phyloP scores from a whole-genome alignment of 2,329 filamentous ascomycete species.

The Tympanopsis confertula region DNA sequence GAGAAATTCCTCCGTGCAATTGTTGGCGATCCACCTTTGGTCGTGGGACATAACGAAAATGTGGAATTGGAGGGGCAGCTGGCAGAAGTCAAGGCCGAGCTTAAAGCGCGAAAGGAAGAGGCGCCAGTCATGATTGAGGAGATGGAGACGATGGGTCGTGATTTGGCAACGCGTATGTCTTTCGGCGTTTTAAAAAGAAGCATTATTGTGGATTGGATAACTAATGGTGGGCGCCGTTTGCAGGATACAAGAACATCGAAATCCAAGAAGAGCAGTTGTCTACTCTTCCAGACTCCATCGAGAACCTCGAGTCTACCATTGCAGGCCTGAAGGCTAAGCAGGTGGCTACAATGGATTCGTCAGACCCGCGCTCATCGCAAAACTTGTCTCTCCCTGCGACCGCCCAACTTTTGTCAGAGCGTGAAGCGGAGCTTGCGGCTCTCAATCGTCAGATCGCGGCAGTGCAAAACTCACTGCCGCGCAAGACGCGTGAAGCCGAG shows the following conservation, averaged over 20 bases:
- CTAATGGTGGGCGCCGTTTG: too few relatives aligned
- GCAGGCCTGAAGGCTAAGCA: background rate
- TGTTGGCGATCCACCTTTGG: background rate
- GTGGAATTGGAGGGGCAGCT: background rate
- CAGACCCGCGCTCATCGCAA: background rate
- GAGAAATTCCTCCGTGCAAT: conserved; percentile 1
- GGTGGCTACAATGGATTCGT: background rate
- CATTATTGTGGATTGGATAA: too few relatives aligned
- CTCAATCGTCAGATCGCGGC: background rate
- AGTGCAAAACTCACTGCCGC: background rate
- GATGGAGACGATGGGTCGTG: background rate
- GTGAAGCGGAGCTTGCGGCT: background rate
- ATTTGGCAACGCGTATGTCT: background rate
- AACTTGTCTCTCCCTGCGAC: background rate
- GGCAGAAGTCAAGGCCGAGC: conserved; percentile 1
- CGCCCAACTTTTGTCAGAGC: background rate
- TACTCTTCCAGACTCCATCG: background rate
- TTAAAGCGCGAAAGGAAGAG: background rate
- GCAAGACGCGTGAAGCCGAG: background rate
- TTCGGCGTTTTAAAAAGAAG: too few relatives aligned
- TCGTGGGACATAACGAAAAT: background rate
- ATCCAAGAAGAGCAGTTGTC: background rate
- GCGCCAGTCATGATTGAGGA: background rate
- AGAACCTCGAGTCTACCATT: background rate
- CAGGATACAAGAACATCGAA: background rate